Conservation (phyloP, 306 rosid species). For the Comarum palustre region DNA sequence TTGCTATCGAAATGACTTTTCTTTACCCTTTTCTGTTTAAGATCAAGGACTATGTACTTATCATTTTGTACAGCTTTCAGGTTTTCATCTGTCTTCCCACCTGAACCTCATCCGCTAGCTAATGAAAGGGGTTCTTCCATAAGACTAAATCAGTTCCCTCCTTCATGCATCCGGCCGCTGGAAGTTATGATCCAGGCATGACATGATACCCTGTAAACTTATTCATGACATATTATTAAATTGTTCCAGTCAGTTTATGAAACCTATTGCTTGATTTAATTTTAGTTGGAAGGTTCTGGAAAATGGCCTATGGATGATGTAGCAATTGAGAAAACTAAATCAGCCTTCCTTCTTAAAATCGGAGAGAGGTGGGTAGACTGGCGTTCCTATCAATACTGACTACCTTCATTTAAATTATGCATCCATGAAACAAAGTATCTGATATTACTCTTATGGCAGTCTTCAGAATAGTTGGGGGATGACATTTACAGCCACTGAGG, state of each 20-base stretch:
- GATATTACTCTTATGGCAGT: constrained; percentile 52
- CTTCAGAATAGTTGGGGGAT: constrained; percentile 74
- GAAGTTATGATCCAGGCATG: constrained; percentile 96
- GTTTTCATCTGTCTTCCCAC: constrained; percentile 87
- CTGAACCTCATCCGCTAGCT: constrained; percentile 80
- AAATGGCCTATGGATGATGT: constrained; percentile 95
- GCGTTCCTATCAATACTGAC: constrained; percentile 15
- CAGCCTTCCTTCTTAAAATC: constrained; percentile 83
- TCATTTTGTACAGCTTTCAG: constrained; percentile 71
- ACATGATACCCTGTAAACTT: constrained; percentile 12
- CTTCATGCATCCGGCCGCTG: constrained; percentile 79
- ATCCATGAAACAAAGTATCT: constrained; percentile 18
- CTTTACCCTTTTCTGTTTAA: neutral
- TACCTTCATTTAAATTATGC: constrained; percentile 10
- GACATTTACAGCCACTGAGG: constrained; percentile 71
- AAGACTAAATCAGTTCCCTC: constrained; percentile 41
- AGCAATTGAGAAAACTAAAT: constrained; percentile 82
- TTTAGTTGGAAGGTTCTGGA: constrained; percentile 94
- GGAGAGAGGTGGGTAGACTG: constrained; percentile 65
- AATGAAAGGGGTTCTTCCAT: constrained; percentile 46
- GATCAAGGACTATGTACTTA: constrained; percentile 16
- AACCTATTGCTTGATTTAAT: constrained; percentile 21
- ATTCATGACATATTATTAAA: constrained; percentile 5
- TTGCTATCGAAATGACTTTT: neutral
- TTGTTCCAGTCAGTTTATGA: constrained; percentile 22